Evolutionary conservation across 208 protist genomes (phyloP), one percentile per base, ranked within the genome.

Genomic region (Wallacemonas sp.): DNA sequence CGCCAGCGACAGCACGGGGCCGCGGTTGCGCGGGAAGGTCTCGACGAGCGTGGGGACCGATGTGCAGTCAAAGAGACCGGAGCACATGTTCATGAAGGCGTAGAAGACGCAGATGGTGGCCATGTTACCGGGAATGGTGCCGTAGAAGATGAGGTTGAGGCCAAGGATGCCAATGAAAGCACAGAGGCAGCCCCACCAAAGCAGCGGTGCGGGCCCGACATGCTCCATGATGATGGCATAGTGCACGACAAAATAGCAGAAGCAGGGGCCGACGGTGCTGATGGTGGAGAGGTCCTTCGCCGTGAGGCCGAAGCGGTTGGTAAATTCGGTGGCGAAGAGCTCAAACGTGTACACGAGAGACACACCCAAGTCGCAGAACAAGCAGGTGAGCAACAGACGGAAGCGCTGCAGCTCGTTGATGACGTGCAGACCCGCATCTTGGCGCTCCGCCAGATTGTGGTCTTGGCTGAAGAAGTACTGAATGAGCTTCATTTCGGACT

Each of bases 361-460:
- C 28, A 85, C 80, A 31, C 77, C 79, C 48, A 84, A 77, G 67
- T 79, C 83, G 61, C 84, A 91, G 70, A 91, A 81, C 23, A 87
- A 46, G 38, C 70, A 76, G 45, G 68, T 81, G 55, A 70, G 59
- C 18, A 91, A 68, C 16, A 84, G 26, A 28, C 78, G 78, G 48
- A 87, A 91, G 38, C 84, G 84, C 44, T 82, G 73, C 25, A 91
- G 65, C 55, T 91, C 84, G 57, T 87, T 82, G 18, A 87, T 85
- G 22, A 77, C 50, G 41, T 81, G 78, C 26, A 84, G 39, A 0
- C 73, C 72, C 11, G 28, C 23, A 36, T 46, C 61, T 45, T 70
- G 57, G 26, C 84, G 84, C n/a, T 73, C 25, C 31, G 64, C 41
- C 42, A 91, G 65, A 38, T 72, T 61, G 42, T 66, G 49, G 16